A percentile compares a stretch with the other conserved stretches of the same genome.
These are phyloP conservation scores for Flaveria linearis DNA, from an alignment of 129 eudicot species.

Conservation along the genomic window DNA sequence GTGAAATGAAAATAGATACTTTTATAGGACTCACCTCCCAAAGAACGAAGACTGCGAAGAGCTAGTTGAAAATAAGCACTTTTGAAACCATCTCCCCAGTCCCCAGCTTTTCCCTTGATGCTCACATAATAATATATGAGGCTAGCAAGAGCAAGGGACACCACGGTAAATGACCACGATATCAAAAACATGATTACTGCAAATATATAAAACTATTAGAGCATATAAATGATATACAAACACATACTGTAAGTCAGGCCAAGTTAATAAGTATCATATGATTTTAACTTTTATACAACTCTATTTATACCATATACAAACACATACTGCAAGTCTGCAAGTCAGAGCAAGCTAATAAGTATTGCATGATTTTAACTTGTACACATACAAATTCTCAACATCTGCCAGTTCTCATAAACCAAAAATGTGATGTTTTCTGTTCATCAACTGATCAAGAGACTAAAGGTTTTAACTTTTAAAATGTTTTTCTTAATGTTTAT, in stretches of 20 bases:
- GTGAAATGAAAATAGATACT: background rate
- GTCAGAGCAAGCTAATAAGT: background rate
- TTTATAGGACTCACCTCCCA: constrained; percentile 73
- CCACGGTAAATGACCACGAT: constrained; percentile 94
- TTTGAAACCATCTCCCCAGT: constrained; percentile 99
- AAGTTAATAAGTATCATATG: too few species aligned
- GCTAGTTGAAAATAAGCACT: constrained; percentile 99
- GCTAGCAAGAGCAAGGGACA: constrained; percentile 91
- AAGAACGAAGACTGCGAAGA: constrained; percentile 97
- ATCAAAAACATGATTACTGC: constrained; percentile 98
- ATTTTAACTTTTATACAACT: too few species aligned
- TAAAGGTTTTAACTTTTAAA: background rate
- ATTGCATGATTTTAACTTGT: background rate
- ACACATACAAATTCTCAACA: background rate
- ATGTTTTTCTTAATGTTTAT: background rate
- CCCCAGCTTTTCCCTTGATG: constrained; percentile 98
- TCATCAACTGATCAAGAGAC: background rate
- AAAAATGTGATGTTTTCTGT: background rate
- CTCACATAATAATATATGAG: constrained; percentile 96
- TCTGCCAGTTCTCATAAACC: background rate
- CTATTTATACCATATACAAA: too few species aligned
- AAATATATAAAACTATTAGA: constrained; percentile 28
- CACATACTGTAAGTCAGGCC: background rate
- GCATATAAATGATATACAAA: constrained; percentile 18
- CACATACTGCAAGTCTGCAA: too few species aligned